These are phyloP conservation scores for Sanghuangporus weigelae DNA, from an alignment of 1,284 basidiomycete species.

Conservation along the genomic window DNA sequence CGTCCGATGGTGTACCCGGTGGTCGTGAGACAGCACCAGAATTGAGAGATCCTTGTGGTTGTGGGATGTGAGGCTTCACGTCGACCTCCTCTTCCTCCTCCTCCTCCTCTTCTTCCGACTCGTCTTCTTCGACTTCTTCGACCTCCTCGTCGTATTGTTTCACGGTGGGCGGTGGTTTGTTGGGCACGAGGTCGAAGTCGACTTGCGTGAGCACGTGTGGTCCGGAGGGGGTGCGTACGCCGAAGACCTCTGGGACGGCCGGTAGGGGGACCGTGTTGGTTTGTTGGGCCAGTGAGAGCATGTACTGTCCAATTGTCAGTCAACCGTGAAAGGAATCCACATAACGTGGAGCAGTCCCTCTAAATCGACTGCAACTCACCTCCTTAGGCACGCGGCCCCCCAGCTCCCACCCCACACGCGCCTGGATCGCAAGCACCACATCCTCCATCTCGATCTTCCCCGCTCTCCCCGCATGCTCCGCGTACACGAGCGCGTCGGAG, in stretches of 20 bases:
- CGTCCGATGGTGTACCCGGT: conserved; percentile 49
- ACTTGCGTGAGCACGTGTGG: conserved; percentile 84
- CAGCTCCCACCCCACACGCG: conserved; percentile 92
- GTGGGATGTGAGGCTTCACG: not conserved
- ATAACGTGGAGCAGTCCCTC: not conserved
- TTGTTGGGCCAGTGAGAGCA: conserved; percentile 83
- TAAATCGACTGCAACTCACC: conserved; percentile 43
- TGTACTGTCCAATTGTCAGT: conserved; percentile 52
- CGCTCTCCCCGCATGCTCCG: conserved; percentile 83
- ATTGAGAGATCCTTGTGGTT: too few species aligned
- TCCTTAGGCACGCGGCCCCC: conserved; percentile 93
- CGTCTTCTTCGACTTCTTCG: conserved; percentile 68
- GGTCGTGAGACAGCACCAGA: too few species aligned
- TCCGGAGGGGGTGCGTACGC: conserved; percentile 81
- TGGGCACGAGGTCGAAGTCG: conserved; percentile 92
- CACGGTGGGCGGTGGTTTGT: conserved; percentile 70
- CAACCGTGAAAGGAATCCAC: not conserved
- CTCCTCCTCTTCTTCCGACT: conserved; percentile 45
- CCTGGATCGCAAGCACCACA: conserved; percentile 86
- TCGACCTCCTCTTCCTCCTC: conserved; percentile 40
- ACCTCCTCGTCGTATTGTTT: conserved; percentile 74
- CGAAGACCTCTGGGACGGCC: conserved; percentile 91
- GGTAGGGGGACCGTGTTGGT: conserved; percentile 89
- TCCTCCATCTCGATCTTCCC: conserved; percentile 89
- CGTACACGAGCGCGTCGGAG: conserved; percentile 86